Base-by-base conservation (phyloP, 495 filamentous ascomycete species). In the Daldinia bambusicola region DNA sequence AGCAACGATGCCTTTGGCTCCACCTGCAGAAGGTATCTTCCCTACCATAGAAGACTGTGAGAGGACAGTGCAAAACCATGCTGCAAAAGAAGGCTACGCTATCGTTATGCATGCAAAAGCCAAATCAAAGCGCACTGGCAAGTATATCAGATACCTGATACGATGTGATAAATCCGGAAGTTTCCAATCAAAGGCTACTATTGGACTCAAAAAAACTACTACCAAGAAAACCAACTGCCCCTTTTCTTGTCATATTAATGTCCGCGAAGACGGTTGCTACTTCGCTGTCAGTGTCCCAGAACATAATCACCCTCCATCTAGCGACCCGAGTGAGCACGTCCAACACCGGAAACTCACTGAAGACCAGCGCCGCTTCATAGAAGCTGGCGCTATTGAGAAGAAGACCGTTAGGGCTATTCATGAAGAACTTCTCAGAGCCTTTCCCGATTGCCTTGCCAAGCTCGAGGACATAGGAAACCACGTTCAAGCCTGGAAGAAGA, bases 201-300 rank as follows among this genome's bases (percentile, higher is more conserved):
- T 77, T 30, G 70, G 73, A 12, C 40, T 74, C 36, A 75, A 75
- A 14, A 74, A 72, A 52, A 71, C 65, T n/a, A 66, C 70, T 12
- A 75, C 67, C 32, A 77, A 77, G 68, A 75, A 75, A 41, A 77
- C 75, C 16, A 75, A 77, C 60, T 77, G 75, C 36, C 75, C 73
- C 14, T 77, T 77, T 55, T 71, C 75, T 31, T 69, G 67, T 40
- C 67, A 70, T 63, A 66, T 63, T 20, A 77, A 70, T 45, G 58
- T 75, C 34, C 69, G 70, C 12, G 58, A 72, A 36, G 70, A 77
- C 9, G 75, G 75, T 14, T 73, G 70, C 55, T 70, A 73, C 60
- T 69, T 77, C 30, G 64, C 55, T 5, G 75, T 77, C 7, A 61
- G 60, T 45, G 61, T 71, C 10, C 70, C 72, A 4, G 67, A 75